Percentiles rank a stretch among this genome's conserved stretches.
phyloP scores from a whole-genome alignment of 139 green algal species.

The Zygnema circumcarinatum region DNA sequence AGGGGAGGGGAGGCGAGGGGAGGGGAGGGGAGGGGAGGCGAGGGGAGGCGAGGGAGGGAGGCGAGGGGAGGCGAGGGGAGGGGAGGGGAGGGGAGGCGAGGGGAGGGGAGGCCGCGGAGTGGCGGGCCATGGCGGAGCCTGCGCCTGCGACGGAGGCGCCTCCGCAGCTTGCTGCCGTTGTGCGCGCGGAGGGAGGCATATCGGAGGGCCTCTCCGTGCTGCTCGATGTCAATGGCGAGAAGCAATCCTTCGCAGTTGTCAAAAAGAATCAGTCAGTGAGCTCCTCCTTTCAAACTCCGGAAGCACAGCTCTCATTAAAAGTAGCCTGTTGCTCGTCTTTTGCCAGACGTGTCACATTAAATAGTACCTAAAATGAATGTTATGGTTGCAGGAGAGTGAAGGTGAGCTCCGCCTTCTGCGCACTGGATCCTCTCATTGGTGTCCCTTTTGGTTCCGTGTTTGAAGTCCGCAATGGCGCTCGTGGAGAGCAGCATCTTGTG shows the following conservation, averaged over 20 bases:
- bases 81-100: neutral
- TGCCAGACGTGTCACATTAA: too few relatives aligned
- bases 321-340: too few relatives aligned
- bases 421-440: constrained; percentile 30
- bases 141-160: neutral
- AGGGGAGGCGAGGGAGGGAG: neutral
- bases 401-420: constrained; percentile 33
- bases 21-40: neutral
- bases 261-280: constrained; percentile 19
- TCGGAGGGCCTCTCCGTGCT: constrained; percentile 30
- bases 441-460: constrained; percentile 37
- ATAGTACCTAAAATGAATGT: too few relatives aligned
- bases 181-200: too few relatives aligned
- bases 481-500: neutral
- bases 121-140: neutral
- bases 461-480: constrained; percentile 17
- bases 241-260: constrained; percentile 36
- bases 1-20: neutral
- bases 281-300: too few relatives aligned
- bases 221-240: constrained; percentile 50
- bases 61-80: too few relatives aligned
- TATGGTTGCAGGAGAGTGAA: constrained; percentile 21
- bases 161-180: too few relatives aligned
- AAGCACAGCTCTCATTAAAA: too few relatives aligned
- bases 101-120: neutral